A percentile compares a stretch with the other conserved stretches of the same genome.
Conservation (phyloP, 345 rosid genomes). For the Odontarrhena argentea region DNA sequence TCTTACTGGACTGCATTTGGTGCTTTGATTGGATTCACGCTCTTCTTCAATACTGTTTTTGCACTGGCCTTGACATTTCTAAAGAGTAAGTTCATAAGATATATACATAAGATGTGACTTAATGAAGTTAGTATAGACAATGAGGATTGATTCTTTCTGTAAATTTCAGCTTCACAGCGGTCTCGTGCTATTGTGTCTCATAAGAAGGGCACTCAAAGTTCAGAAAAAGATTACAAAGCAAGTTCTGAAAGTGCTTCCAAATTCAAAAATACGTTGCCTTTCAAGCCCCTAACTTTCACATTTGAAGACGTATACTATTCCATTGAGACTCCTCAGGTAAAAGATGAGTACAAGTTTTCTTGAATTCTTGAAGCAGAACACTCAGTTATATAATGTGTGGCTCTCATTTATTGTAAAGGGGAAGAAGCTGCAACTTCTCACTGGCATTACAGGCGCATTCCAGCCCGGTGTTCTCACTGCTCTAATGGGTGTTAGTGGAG, state of each 20-base stretch:
- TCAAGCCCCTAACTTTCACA: constrained; percentile 55
- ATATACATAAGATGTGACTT: not conserved
- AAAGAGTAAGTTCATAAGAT: constrained; percentile 47
- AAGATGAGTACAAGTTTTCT: not conserved
- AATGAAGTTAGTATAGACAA: not conserved
- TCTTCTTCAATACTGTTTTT: constrained; percentile 60
- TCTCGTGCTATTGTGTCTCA: constrained; percentile 30
- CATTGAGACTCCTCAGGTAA: constrained; percentile 54
- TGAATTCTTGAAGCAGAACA: constrained; percentile 39
- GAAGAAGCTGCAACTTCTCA: constrained; percentile 61
- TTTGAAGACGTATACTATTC: constrained; percentile 64
- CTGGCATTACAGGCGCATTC: constrained; percentile 55
- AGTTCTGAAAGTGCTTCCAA: constrained; percentile 12
- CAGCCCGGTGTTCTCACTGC: constrained; percentile 70
- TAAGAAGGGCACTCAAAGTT: constrained; percentile 15
- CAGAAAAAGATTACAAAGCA: not conserved
- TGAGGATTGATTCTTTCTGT: not conserved
- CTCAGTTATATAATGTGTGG: constrained; percentile 34
- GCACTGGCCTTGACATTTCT: constrained; percentile 54
- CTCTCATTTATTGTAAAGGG: constrained; percentile 26
- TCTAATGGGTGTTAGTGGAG: constrained; percentile 72
- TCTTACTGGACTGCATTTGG: constrained; percentile 57
- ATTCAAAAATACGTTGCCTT: constrained; percentile 51
- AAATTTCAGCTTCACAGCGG: constrained; percentile 24
- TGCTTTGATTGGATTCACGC: constrained; percentile 54